Evolutionary conservation across 352 stramenopile genomes (phyloP), one percentile per base, ranked within the genome.

Genomic region (Pythium sukuiense): DNA sequence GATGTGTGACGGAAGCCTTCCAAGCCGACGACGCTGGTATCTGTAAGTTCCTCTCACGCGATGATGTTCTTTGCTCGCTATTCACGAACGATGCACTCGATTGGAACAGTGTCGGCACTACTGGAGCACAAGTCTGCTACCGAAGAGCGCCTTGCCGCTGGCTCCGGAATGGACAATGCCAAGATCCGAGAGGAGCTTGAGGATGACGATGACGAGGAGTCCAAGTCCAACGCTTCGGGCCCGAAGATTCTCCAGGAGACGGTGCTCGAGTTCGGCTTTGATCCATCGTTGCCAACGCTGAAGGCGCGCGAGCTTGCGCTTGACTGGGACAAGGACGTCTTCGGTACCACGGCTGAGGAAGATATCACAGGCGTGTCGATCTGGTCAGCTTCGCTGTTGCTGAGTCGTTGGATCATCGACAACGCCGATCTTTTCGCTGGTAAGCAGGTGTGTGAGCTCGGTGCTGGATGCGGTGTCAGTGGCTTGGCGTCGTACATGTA

Each of bases 361-460:
- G 88, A 96, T 55, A 95, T 93, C 53, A 96, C 88, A 2, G 88
- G 88, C 18, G 85, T 96, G 11, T 93, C 85, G 16, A 93, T 95
- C 60, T 96, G 88, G 88, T 96, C 88, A n/a, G 88, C 88, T 41
- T 88, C 88, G 29, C 72, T 96, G 1, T 83, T 96, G 48, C 60
- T 96, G 30, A 92, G 82, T 77, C 86, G 86, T 24, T 96, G 86
- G 86, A 71, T 96, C 53, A 81, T 96, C 32, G 81, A 89, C 49
- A 72, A 92, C 45, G 73, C 76, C 14, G 63, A 71, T 1, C 43
- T 82, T 6, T 96, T 95, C 57, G 70, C 79, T 9, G 74, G 74
- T 50, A 96, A 95, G 61, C 67, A 82, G 24, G 86, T 96, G 12
- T 95, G 85, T 32, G 88, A 96, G 60, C 69, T 96, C 1, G 88